Evolutionary conservation across 768 basidiomycete species (phyloP), one percentile per base, ranked within the genome.

Genomic region (Dentipellis fragilis): DNA sequence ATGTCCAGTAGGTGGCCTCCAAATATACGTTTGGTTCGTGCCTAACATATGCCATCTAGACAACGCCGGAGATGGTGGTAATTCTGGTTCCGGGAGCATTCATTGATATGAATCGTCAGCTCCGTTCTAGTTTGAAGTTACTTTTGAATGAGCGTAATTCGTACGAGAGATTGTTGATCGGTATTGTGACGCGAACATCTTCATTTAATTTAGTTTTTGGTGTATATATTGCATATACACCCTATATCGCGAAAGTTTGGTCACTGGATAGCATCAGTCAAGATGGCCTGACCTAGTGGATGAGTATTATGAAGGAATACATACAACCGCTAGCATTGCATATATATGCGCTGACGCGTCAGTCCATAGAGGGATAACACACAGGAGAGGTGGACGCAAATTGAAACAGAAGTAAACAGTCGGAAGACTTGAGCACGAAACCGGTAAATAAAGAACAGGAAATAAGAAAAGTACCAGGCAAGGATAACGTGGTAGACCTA

Each of bases 1-100:
- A 55, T 64, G 40, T 70, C 68, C 16, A 64, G 68, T 69, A 36
- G 55, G 67, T 29, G 6, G 29, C 63, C 46, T 42, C 7, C 19
- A 16, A 17, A 39, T 10, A 16, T 51, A 12, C 17, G 16, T 11
- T 21, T 17, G 11, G 29, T 14, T 51, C 29, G 16, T 17, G 10
- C 14, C n/a, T 37, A 2, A 51, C 34, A 3, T 9, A 29, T 34
- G 8, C n/a, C 7, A 1, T 14, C 19, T n/a, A 60, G 54, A 54
- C 1, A 59, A 59, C 4, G 54, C 39, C 10, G 52, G 57, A 50
- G 57, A 58, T 35, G 57, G 57, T 4, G 59, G 57, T 10, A 47
- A 60, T 22, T 47, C 59, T 11, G 52, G 40, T 36, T 55, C 50
- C 35, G 54, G 57, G 50, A 49, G 53, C 38, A 49, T 50, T 17